A percentile compares a stretch with the other conserved stretches of the same genome.
These are phyloP conservation scores for Adansonia madagascariensis DNA, from an alignment of 441 rosid genomes.

Conservation along the genomic window DNA sequence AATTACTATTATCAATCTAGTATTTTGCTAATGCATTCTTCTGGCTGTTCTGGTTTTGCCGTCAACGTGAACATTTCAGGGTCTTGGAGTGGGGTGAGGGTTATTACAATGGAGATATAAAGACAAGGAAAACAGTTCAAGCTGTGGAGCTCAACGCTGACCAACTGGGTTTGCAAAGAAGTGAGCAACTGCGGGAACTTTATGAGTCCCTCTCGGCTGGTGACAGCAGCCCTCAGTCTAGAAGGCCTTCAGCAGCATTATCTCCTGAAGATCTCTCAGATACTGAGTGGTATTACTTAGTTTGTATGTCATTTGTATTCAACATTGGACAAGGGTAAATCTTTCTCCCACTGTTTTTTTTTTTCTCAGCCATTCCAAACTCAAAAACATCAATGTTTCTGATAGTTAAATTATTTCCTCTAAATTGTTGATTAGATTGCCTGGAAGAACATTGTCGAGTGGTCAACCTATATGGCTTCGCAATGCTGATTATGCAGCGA, in stretches of 20 bases:
- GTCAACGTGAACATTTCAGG: conserved; percentile 37
- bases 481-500: conserved; percentile 79
- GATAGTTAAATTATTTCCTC: conserved; percentile 17
- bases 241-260: conserved; percentile 78
- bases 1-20: neutral
- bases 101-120: conserved; percentile 94
- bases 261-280: conserved; percentile 97
- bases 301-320: conserved; percentile 93
- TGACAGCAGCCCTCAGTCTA: conserved; percentile 64
- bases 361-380: neutral
- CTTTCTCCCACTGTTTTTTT: conserved; percentile 1
- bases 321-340: conserved; percentile 83
- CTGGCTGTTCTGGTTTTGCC: neutral
- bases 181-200: conserved; percentile 85
- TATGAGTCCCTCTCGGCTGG: conserved; percentile 71
- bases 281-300: conserved; percentile 96
- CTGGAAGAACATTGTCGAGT: conserved; percentile 73
- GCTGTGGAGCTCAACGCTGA: conserved; percentile 70
- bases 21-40: neutral
- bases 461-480: conserved; percentile 76
- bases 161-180: conserved; percentile 78
- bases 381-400: neutral
- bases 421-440: conserved; percentile 54
- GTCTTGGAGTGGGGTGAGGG: conserved; percentile 92
- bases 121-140: conserved; percentile 91